Evolutionary conservation across 805 yeast genomes (phyloP).

Genomic region (Candida nonsorbophila): DNA sequence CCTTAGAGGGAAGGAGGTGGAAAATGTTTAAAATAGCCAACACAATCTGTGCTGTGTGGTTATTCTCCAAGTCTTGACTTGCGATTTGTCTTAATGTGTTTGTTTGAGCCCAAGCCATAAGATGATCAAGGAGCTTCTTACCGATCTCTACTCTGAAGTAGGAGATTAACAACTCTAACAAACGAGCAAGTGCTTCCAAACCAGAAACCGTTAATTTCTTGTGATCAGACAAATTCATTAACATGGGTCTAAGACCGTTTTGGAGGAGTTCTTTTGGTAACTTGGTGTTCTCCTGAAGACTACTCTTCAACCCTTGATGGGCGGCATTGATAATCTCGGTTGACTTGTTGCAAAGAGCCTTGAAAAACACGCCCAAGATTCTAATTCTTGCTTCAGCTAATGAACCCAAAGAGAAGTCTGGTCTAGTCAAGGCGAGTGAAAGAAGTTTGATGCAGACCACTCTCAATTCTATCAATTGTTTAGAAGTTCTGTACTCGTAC

Average conservation of each 20-base stretch:
- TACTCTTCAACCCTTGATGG: constrained; percentile 78
- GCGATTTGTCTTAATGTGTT: constrained; percentile 69
- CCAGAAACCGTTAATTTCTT: constrained; percentile 86
- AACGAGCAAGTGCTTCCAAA: constrained; percentile 81
- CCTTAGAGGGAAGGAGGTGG: constrained; percentile 87
- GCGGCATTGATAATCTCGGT: constrained; percentile 90
- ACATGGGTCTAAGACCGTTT: constrained; percentile 90
- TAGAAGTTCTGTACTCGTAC: constrained; percentile 81
- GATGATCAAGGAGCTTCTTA: constrained; percentile 82
- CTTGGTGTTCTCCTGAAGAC: constrained; percentile 78
- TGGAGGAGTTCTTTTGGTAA: constrained; percentile 94
- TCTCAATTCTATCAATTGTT: constrained; percentile 79
- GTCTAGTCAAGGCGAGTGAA: constrained; percentile 77
- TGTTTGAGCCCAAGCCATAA: constrained; percentile 94
- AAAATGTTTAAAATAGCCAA: constrained; percentile 88
- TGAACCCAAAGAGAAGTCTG: constrained; percentile 73
- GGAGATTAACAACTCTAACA: constrained; percentile 80
- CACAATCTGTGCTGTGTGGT: constrained; percentile 79
- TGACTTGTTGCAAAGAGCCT: constrained; percentile 81
- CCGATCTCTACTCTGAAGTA: constrained; percentile 98
- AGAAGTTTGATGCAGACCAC: constrained; percentile 84
- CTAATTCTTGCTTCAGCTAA: constrained; percentile 75
- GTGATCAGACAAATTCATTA: constrained; percentile 92
- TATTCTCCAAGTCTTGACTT: constrained; percentile 72
- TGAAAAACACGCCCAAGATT: constrained; percentile 90